These are phyloP conservation scores for Mortierella sp. DNA, from an alignment of 371 early-diverging fungal genomes.

Conservation along the genomic window DNA sequence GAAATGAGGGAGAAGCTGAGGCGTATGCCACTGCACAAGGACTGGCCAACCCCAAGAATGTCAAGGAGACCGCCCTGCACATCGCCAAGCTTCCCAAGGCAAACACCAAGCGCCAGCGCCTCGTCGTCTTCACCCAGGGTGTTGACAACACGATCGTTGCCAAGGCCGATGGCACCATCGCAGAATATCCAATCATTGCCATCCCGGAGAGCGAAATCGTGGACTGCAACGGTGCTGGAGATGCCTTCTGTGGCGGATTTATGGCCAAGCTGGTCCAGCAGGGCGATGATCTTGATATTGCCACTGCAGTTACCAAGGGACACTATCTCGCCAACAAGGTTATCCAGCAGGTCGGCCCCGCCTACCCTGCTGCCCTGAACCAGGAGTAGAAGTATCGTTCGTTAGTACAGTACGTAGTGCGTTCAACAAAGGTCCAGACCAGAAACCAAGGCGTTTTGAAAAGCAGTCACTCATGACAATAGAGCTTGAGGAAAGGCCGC, in stretches of 20 bases:
- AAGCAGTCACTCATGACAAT: too few relatives aligned
- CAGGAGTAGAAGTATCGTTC: conserved; percentile 13
- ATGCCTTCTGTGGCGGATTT: conserved; percentile 97
- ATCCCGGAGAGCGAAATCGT: conserved; percentile 80
- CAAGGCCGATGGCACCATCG: conserved; percentile 61
- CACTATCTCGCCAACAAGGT: conserved; percentile 92
- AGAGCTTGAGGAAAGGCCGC: too few relatives aligned
- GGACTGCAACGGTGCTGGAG: conserved; percentile 98
- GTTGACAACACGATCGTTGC: conserved; percentile 82
- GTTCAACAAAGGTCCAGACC: too few relatives aligned
- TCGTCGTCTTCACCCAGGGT: conserved; percentile 95
- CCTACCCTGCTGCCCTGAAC: conserved; percentile 67
- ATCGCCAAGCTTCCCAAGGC: conserved; percentile 86
- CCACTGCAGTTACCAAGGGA: conserved; percentile 84
- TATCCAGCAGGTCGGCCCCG: conserved; percentile 90
- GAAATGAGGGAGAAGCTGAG: conserved; percentile 95
- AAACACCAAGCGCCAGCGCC: conserved; percentile 76
- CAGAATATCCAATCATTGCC: conserved; percentile 77
- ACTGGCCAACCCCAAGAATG: conserved; percentile 68
- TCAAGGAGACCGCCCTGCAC: conserved; percentile 83
- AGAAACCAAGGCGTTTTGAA: too few relatives aligned
- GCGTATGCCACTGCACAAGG: conserved; percentile 82
- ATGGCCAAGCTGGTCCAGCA: conserved; percentile 83
- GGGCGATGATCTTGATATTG: conserved; percentile 62
- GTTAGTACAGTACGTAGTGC: background rate